Conservation (phyloP, 176 grass and related monocot genomes). For the Alopecurus myosuroides region DNA sequence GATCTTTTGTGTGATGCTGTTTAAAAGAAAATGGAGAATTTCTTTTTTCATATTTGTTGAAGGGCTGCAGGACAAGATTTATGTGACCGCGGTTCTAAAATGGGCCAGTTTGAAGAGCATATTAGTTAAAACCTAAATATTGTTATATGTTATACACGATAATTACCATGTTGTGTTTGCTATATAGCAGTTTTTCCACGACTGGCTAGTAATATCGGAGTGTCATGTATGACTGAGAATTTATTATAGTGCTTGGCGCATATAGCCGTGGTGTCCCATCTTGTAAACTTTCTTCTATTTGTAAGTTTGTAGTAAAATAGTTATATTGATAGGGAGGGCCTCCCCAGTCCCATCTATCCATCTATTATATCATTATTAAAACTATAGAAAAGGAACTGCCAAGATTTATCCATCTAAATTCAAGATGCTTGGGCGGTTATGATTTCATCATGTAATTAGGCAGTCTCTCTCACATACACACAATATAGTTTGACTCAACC, state of each 20-base stretch:
- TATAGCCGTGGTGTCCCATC: neutral
- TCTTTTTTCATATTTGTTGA: conserved; percentile 29
- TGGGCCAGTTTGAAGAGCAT: conserved; percentile 7
- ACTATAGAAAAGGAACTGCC: neutral
- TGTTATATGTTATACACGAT: neutral
- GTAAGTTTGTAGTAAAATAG: neutral
- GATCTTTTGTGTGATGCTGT: conserved; percentile 18
- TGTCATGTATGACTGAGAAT: neutral
- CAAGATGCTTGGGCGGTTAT: neutral
- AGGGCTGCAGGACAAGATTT: conserved; percentile 14
- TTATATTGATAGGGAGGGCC: neutral
- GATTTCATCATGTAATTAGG: neutral
- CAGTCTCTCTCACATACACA: neutral
- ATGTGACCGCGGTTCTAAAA: neutral
- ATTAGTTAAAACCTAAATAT: neutral
- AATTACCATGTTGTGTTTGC: neutral
- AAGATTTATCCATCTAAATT: neutral
- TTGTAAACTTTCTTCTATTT: neutral
- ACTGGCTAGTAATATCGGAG: neutral
- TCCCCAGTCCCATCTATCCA: neutral
- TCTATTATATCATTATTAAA: neutral
- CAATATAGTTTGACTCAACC: neutral
- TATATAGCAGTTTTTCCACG: neutral
- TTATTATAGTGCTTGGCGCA: neutral
- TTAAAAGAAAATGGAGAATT: conserved; percentile 36